Evolutionary conservation across 1,139 yeast genomes (phyloP).

Genomic region (Yamadazyma kanchanaburiensis): DNA sequence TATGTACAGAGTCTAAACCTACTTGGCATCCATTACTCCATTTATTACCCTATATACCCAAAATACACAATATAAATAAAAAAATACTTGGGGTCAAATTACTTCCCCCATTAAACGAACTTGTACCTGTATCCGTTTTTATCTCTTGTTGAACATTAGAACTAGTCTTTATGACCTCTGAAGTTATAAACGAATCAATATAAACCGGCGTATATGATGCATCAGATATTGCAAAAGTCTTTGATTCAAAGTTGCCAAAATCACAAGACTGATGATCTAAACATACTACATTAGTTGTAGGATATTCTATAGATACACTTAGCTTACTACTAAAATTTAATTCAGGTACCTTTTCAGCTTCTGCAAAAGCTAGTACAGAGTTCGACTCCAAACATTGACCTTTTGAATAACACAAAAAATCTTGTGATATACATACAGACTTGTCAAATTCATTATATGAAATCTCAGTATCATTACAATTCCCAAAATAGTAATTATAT

Average conservation of each 20-base stretch:
- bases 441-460: slow-evolving; percentile 8
- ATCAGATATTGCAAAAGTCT: slow-evolving; percentile 4
- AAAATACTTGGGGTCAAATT: neutral
- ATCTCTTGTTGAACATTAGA: neutral
- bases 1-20: neutral
- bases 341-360: slow-evolving; percentile 3
- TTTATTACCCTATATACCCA: too few species aligned
- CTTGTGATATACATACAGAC: slow-evolving; percentile 9
- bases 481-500: slow-evolving; percentile 13
- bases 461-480: slow-evolving; percentile 11
- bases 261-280: slow-evolving; percentile 8
- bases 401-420: slow-evolving; percentile 9
- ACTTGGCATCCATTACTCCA: too few species aligned
- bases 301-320: slow-evolving; percentile 7
- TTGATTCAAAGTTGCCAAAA: slow-evolving; percentile 7
- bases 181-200: slow-evolving; percentile 2
- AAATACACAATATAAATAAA: neutral
- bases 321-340: slow-evolving; percentile 1
- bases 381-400: slow-evolving; percentile 5
- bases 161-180: neutral
- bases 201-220: slow-evolving; percentile 7
- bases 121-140: neutral
- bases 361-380: slow-evolving; percentile 5
- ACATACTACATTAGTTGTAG: slow-evolving; percentile 9
- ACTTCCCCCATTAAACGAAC: neutral